Base-by-base conservation (phyloP, 345 rosid species). In the thale cress (Arabidopsis thaliana) region DNA sequence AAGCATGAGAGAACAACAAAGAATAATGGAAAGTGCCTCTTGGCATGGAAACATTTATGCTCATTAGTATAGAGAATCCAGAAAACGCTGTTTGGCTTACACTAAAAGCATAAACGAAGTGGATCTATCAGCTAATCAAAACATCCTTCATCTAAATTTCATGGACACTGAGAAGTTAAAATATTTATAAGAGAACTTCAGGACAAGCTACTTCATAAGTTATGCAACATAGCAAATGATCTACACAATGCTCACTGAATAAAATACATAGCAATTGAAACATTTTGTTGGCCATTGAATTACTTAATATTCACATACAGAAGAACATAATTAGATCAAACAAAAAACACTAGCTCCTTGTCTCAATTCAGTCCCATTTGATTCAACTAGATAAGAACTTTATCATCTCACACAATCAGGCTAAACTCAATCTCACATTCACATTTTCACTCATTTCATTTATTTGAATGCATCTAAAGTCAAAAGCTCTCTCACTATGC, bases 321-420 rank as follows among this genome's bases (percentile, higher is more conserved):
- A 58, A 58, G 28, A 34, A 13, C 2, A 58, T n/a, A 16, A 34
- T 34, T 37, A 22, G 9, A 59, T 36, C 36, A 42, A 57, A 9
- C 5, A 42, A 28, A 4, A 41, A 32, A 28, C 20, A 40, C 3
- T n/a, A 67, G 37, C 61, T 13, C 33, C 37, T 23, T 25, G 59
- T 36, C 25, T 40, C 50, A 14, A 16, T 40, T 68, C 41, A 30
- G 49, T 51, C 30, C 24, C 72, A 24, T 9, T 48, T 51, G 38
- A 56, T 57, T 42, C 8, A 69, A 69, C 69, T 1, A 64, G 28
- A 23, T 33, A 60, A 28, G 9, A 64, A 28, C 42, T 46, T 44
- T 22, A 46, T 45, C 66, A 8, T 13, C 33, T 58, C 14, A 61
- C n/a, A 8, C 16, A 30, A 69, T 14, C 61, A 60, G 34, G 9